These are phyloP conservation scores for Alternaria atra DNA, from an alignment of 2,329 filamentous ascomycete species.

Conservation along the genomic window DNA sequence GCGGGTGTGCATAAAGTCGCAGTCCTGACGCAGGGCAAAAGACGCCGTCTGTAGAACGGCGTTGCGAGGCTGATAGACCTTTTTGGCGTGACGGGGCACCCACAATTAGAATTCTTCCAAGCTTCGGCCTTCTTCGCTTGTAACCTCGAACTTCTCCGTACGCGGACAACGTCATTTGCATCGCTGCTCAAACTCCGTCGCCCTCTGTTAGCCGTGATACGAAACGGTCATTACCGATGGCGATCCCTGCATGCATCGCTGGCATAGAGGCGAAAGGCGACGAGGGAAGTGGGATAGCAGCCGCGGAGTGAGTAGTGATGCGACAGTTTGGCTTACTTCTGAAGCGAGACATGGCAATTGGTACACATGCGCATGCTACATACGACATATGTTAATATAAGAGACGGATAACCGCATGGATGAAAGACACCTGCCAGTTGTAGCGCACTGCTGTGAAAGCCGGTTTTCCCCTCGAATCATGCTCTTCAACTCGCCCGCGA, in stretches of 20 bases:
- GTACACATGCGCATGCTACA: background rate
- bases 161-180: constrained; percentile 22
- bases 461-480: constrained; percentile 15
- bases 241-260: constrained; percentile 12
- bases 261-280: constrained; percentile 7
- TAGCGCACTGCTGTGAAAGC: constrained; percentile 12
- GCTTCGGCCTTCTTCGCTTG: background rate
- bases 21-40: background rate
- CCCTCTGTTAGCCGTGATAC: background rate
- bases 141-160: background rate
- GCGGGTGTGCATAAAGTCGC: background rate
- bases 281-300: background rate
- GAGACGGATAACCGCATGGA: constrained; percentile 22
- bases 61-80: constrained; percentile 1
- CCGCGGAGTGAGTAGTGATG: constrained; percentile 9
- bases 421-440: constrained; percentile 6
- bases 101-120: background rate
- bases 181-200: constrained; percentile 10
- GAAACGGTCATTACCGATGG: constrained; percentile 1
- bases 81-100: background rate
- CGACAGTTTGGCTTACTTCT: background rate
- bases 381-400: constrained; percentile 13
- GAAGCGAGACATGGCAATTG: constrained; percentile 8
- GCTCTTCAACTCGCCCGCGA: background rate
- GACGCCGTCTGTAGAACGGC: background rate